These are phyloP conservation scores for Fusarium irregulare DNA, from an alignment of 2,329 filamentous ascomycete species.

Conservation along the genomic window DNA sequence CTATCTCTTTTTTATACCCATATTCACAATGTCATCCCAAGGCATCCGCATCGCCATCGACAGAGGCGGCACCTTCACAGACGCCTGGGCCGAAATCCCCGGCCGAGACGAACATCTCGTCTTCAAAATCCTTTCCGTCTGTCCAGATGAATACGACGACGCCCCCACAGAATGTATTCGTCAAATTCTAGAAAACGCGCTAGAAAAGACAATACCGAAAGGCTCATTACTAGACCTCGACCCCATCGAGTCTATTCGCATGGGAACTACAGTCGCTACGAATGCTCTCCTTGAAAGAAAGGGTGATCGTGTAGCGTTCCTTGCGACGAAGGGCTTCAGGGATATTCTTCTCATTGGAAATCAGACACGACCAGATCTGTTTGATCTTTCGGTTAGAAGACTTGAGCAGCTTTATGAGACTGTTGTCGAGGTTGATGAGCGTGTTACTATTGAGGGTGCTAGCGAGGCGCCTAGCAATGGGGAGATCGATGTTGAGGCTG, in stretches of 20 bases:
- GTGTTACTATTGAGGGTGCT: conserved; percentile 79
- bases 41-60: conserved; percentile 47
- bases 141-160: conserved; percentile 78
- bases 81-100: conserved; percentile 41
- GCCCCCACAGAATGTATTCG: conserved; percentile 80
- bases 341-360: conserved; percentile 80
- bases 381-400: conserved; percentile 76
- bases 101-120: conserved; percentile 40
- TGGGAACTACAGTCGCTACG: conserved; percentile 85
- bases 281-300: conserved; percentile 82
- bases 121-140: conserved; percentile 58
- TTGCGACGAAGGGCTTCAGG: conserved; percentile 78
- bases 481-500: conserved; percentile 55
- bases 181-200: conserved; percentile 52
- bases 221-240: conserved; percentile 51
- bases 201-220: conserved; percentile 49
- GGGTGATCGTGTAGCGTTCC: conserved; percentile 75
- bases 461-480: conserved; percentile 73
- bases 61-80: conserved; percentile 47
- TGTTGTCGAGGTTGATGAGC: conserved; percentile 79
- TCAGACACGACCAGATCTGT: conserved; percentile 78
- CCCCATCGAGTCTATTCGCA: conserved; percentile 73
- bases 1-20: not conserved
- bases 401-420: conserved; percentile 76
- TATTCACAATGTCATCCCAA: conserved; percentile 32